Conservation (phyloP, 148 eudicot genomes). For the Arbutus unedo region DNA sequence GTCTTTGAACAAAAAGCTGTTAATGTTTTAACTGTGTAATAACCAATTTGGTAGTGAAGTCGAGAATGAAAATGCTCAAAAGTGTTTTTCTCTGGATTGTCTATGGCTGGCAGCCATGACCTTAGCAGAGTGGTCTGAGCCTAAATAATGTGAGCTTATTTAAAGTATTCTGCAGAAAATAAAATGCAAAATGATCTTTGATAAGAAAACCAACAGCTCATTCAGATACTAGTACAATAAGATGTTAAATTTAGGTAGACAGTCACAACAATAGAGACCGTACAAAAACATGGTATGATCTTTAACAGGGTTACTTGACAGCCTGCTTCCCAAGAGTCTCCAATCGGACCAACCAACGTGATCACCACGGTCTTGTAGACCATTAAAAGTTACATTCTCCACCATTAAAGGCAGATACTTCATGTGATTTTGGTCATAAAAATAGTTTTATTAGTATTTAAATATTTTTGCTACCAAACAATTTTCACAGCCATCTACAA, state of each 20-base stretch:
- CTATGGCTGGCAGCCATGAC: background rate
- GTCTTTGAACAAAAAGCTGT: background rate
- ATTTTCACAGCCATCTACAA: background rate
- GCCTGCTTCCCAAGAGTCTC: background rate
- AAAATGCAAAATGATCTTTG: background rate
- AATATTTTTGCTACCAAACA: background rate
- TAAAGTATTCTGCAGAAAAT: background rate
- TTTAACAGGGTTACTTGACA: background rate
- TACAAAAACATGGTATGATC: too few relatives aligned
- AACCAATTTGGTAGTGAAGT: background rate
- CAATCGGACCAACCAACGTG: background rate
- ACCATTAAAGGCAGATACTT: background rate
- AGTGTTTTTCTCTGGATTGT: background rate
- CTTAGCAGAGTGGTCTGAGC: background rate
- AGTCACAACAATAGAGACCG: background rate
- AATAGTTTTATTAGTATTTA: background rate
- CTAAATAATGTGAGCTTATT: background rate
- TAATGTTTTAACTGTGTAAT: background rate
- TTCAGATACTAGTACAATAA: background rate
- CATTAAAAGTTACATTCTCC: background rate
- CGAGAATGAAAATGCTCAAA: background rate
- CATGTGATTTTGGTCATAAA: background rate
- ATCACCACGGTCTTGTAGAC: background rate
- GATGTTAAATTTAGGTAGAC: background rate
- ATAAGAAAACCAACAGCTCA: background rate